These are phyloP conservation scores for Skeletonema tropicum DNA, from an alignment of 108 stramenopile species.

Conservation along the genomic window DNA sequence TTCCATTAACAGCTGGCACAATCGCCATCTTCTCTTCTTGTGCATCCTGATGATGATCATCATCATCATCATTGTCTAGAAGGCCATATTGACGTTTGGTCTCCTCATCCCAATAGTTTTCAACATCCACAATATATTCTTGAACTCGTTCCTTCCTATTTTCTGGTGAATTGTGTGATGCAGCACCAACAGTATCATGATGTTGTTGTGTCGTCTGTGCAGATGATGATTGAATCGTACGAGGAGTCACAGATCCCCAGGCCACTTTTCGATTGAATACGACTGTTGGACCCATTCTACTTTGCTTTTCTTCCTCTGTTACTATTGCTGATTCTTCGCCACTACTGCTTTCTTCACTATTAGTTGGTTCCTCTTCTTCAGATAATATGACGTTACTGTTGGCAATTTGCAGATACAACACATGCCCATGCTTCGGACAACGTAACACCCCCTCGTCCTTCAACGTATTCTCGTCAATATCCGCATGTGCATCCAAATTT, in stretches of 20 bases:
- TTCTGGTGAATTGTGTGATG: constrained; percentile 1
- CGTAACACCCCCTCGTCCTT: constrained; percentile 51
- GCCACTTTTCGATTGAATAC: constrained; percentile 37
- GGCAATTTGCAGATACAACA: constrained; percentile 56
- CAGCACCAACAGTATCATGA: not conserved
- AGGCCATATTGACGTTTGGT: constrained; percentile 12
- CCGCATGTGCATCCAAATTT: constrained; percentile 71
- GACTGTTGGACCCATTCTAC: constrained; percentile 37
- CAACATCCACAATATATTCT: constrained; percentile 45
- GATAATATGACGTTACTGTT: constrained; percentile 6
- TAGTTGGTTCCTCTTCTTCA: not conserved
- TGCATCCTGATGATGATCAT: not conserved
- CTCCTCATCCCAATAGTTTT: constrained; percentile 40
- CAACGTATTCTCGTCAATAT: constrained; percentile 62
- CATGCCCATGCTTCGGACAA: constrained; percentile 57
- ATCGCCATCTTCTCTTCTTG: constrained; percentile 41
- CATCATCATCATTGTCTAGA: not conserved
- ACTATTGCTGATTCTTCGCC: not conserved
- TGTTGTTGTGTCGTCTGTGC: too few relatives aligned
- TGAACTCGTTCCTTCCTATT: constrained; percentile 9
- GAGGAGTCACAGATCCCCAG: constrained; percentile 34
- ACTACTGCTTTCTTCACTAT: not conserved
- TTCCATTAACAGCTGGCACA: constrained; percentile 60
- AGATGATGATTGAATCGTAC: constrained; percentile 7
- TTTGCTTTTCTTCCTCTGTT: constrained; percentile 7